These are phyloP conservation scores for Trichoderma gamsii DNA, from an alignment of 495 filamentous ascomycete genomes.

Conservation along the genomic window DNA sequence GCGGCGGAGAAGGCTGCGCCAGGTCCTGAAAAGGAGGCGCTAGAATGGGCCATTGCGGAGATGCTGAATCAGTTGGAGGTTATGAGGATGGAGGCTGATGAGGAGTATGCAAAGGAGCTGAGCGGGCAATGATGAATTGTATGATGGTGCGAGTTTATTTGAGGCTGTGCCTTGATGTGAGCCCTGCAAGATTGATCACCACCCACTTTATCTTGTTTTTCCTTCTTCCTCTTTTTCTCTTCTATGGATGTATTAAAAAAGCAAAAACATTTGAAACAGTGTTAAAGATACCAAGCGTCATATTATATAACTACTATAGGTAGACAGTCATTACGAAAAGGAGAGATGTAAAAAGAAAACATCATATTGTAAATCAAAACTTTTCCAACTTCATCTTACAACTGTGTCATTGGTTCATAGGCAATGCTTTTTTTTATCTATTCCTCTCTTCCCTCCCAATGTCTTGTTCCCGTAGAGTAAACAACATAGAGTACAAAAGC, in stretches of 20 bases:
- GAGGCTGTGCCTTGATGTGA: background rate
- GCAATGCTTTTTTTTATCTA: slow-evolving; percentile 1
- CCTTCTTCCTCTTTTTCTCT: background rate
- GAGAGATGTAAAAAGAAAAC: no score
- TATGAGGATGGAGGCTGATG: slow-evolving; percentile 30
- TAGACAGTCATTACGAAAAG: no score
- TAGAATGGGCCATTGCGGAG: background rate
- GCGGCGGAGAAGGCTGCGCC: background rate
- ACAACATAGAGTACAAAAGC: background rate
- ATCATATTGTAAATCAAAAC: no score
- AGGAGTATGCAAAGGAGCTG: slow-evolving; percentile 32
- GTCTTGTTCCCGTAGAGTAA: background rate
- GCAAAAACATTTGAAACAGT: background rate
- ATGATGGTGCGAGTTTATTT: no score
- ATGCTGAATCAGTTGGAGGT: slow-evolving; percentile 21
- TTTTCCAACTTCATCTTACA: background rate
- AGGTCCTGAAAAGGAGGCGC: background rate
- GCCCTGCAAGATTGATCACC: no score
- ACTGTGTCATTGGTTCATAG: background rate
- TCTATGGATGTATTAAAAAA: background rate
- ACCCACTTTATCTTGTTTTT: no score
- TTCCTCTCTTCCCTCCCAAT: background rate
- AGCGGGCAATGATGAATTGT: slow-evolving; percentile 15
- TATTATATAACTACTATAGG: no score
- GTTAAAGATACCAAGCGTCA: no score